These are phyloP conservation scores for Bruguiera parviflora DNA, from an alignment of 345 rosid species.

Conservation along the genomic window DNA sequence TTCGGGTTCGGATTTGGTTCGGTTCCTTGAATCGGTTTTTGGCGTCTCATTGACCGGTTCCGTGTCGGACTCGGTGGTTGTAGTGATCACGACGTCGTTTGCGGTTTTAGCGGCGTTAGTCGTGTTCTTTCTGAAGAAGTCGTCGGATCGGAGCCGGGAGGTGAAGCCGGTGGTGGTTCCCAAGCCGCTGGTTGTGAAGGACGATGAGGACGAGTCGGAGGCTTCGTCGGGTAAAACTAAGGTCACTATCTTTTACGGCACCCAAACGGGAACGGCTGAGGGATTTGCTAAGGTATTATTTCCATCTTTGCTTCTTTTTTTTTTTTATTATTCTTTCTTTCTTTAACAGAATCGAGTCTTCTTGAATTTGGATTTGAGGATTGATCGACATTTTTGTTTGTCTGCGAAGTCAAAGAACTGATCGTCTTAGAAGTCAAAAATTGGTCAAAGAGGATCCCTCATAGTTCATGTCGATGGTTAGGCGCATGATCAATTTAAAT, in stretches of 20 bases:
- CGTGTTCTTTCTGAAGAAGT: constrained; percentile 53
- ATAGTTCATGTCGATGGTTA: no score
- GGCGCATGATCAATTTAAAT: no score
- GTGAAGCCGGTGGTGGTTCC: constrained; percentile 47
- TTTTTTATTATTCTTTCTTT: background rate
- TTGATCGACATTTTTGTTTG: no score
- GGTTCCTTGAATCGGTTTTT: constrained; percentile 39
- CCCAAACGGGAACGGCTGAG: constrained; percentile 96
- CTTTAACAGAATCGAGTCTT: background rate
- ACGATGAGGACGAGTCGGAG: constrained; percentile 20
- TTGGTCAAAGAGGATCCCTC: no score
- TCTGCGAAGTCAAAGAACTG: no score
- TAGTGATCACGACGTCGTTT: constrained; percentile 54
- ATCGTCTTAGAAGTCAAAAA: no score
- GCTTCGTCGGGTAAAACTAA: constrained; percentile 50
- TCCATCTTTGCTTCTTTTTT: background rate
- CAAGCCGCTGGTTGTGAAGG: constrained; percentile 39
- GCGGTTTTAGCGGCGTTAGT: constrained; percentile 49
- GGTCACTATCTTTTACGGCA: constrained; percentile 82
- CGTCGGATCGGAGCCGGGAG: constrained; percentile 46
- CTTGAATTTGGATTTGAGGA: background rate
- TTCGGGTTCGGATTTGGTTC: constrained; percentile 40
- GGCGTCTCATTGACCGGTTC: constrained; percentile 42
- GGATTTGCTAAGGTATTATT: constrained; percentile 82
- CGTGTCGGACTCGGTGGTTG: constrained; percentile 43